These are phyloP conservation scores for Cryoendolithus antarcticus DNA, from an alignment of 2,329 filamentous ascomycete genomes.

Conservation along the genomic window DNA sequence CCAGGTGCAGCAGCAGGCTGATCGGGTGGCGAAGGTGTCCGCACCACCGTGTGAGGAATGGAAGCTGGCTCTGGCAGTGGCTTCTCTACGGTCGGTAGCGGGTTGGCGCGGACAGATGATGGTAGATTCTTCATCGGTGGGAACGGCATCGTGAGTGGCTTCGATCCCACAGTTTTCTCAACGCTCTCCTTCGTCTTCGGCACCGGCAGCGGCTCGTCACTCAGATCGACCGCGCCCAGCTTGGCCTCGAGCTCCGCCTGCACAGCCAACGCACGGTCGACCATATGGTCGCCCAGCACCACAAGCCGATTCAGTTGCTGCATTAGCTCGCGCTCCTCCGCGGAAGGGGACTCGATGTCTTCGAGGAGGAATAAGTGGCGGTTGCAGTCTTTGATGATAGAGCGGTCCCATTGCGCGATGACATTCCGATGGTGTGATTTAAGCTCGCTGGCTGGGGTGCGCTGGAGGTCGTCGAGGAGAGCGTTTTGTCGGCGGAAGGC, in stretches of 20 bases:
- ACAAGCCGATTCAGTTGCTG: constrained; percentile 8
- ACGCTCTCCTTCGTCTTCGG: not conserved
- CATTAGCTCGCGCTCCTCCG: constrained; percentile 8
- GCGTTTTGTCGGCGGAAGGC: constrained; percentile 5
- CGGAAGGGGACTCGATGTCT: constrained; percentile 2
- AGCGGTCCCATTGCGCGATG: constrained; percentile 8
- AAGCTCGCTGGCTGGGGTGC: constrained; percentile 1
- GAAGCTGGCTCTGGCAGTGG: too few species aligned
- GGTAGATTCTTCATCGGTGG: too few species aligned
- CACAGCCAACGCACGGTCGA: constrained; percentile 3
- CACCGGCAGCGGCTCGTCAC: too few species aligned
- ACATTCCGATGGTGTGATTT: constrained; percentile 4
- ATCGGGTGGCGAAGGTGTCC: too few species aligned
- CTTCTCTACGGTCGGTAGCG: too few species aligned
- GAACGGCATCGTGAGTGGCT: too few species aligned
- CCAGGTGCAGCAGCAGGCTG: too few species aligned
- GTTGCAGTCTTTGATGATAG: constrained; percentile 6
- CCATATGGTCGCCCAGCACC: constrained; percentile 7
- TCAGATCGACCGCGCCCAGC: not conserved
- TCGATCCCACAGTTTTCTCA: too few species aligned
- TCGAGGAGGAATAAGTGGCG: constrained; percentile 6
- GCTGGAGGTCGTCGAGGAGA: constrained; percentile 3
- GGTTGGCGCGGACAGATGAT: too few species aligned
- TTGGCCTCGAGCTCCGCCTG: constrained; percentile 1
- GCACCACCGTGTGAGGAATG: too few species aligned